These are phyloP conservation scores for Bipolaris gigantea DNA, from an alignment of 2,329 filamentous ascomycete species.

Conservation along the genomic window DNA sequence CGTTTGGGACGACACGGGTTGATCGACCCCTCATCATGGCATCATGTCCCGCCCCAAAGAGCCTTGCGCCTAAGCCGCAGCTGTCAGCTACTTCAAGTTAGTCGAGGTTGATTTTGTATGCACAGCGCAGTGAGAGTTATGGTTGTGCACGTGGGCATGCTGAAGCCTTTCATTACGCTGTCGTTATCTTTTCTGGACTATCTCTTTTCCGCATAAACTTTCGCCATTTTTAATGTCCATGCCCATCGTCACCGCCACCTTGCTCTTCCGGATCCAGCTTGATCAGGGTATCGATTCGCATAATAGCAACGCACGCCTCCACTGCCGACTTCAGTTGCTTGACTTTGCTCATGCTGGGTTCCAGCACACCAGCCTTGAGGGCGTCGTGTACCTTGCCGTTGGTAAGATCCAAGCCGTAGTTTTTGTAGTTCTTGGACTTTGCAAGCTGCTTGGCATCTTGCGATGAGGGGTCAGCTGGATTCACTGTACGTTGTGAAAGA, in stretches of 20 bases:
- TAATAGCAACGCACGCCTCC: slow-evolving; percentile 97
- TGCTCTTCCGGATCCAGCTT: slow-evolving; percentile 91
- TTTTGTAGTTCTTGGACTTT: slow-evolving; percentile 96
- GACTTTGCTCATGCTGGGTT: slow-evolving; percentile 98
- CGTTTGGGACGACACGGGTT: neutral
- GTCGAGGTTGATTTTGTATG: neutral
- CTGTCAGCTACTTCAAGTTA: neutral
- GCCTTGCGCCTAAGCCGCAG: neutral
- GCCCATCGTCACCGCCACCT: slow-evolving; percentile 75
- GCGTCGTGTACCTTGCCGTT: slow-evolving; percentile 91
- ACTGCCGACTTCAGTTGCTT: slow-evolving; percentile 98
- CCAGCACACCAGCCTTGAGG: slow-evolving; percentile 91
- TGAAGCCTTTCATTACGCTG: slow-evolving; percentile 16
- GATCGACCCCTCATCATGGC: neutral
- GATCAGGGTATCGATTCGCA: slow-evolving; percentile 98
- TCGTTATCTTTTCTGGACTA: slow-evolving; percentile 15
- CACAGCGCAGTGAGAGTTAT: neutral
- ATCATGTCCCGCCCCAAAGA: neutral
- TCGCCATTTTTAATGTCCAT: slow-evolving; percentile 66
- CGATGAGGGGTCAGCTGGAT: slow-evolving; percentile 63
- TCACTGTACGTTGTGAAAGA: slow-evolving; percentile 78
- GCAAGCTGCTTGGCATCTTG: slow-evolving; percentile 88
- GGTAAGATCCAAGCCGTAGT: slow-evolving; percentile 90
- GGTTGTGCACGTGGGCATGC: slow-evolving; percentile 9
- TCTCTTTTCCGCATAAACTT: neutral